Evolutionary conservation across 1,139 yeast species (phyloP).

Genomic region (Meyerozyma carpophila): DNA sequence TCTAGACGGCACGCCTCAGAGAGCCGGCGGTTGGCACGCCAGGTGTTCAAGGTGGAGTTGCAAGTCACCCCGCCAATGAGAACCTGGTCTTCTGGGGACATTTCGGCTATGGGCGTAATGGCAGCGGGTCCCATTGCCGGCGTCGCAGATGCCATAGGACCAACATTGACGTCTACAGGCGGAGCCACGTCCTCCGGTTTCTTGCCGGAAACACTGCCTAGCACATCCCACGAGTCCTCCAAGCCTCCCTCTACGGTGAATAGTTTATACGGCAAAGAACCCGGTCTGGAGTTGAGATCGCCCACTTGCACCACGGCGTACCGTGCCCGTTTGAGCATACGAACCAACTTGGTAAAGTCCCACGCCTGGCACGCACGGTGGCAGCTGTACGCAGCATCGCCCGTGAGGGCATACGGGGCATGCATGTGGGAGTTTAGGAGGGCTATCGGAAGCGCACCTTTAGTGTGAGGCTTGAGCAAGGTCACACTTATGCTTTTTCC

Average conservation of each 20-base stretch:
- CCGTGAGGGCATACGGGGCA: slow-evolving; percentile 81
- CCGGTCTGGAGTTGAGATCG: slow-evolving; percentile 86
- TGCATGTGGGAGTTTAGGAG: slow-evolving; percentile 92
- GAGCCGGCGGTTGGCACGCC: slow-evolving; percentile 60
- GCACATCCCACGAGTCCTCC: slow-evolving; percentile 77
- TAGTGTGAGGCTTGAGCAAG: slow-evolving; percentile 46
- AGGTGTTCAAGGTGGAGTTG: slow-evolving; percentile 80
- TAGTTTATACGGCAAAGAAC: slow-evolving; percentile 72
- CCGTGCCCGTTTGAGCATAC: slow-evolving; percentile 63
- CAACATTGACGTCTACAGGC: not conserved
- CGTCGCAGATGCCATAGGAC: not conserved
- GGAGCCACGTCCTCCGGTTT: not conserved
- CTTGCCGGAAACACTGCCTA: slow-evolving; percentile 34
- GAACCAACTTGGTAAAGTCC: slow-evolving; percentile 75
- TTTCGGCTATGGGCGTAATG: slow-evolving; percentile 37
- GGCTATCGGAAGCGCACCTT: slow-evolving; percentile 56
- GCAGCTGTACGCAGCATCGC: slow-evolving; percentile 86
- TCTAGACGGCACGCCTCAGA: slow-evolving; percentile 88
- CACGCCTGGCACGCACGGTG: slow-evolving; percentile 96
- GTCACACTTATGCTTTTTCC: slow-evolving; percentile 88
- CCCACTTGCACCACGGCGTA: slow-evolving; percentile 88
- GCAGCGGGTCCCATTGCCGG: not conserved
- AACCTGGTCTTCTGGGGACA: slow-evolving; percentile 68
- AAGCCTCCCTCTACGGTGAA: slow-evolving; percentile 67
- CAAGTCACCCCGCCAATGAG: slow-evolving; percentile 79